Evolutionary conservation across 2,329 filamentous ascomycete species (phyloP), one percentile per base, ranked within the genome.

Genomic region (Alternaria arbusti): DNA sequence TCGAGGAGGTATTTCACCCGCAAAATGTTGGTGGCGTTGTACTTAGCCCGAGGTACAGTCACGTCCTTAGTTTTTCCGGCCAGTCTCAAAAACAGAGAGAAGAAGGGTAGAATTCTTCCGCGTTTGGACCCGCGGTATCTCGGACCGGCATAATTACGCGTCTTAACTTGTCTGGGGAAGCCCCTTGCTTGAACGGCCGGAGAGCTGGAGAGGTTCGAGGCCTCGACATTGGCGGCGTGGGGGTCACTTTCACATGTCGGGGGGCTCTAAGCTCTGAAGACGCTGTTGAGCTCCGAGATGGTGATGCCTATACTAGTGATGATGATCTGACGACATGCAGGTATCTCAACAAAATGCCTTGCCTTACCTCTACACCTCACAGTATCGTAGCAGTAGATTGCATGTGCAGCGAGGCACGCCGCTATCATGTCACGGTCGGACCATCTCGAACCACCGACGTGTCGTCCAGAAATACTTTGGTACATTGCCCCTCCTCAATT

Each of bases 1-100:
- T 58, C 32, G 61, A 45, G 46, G 40, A 30, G 40, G 61, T 61
- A 57, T 61, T 40, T 61, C 30, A 51, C 30, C 64, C 61, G 57
- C 57, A 44, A 28, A 32, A 43, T 15, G 20, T 23, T 23, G 23
- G 47, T 55, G 54, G 54, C 54, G 32, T 54, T 54, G 50, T 64
- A 66, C 61, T 54, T 66, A 17, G 40, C 60, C 61, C 61, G 61
- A 66, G 61, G 61, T 65, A 65, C 49, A 44, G 23, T 40, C 36
- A 20, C 8, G 23, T 49, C 40, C 20, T 32, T 47, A 49, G 23
- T 60, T 60, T 45, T 30, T 55, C 57, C 50, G 57, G 43, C 20
- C 22, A 9, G 43, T 36, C 40, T 32, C 45, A 47, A 51, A 28
- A 51, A 44, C 32, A 49, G 26, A 59, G 36, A 47, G 23, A 52